A percentile compares a stretch with the other conserved stretches of the same genome.
These are phyloP conservation scores for Pichia exigua DNA, from an alignment of 805 yeast species.

Conservation along the genomic window DNA sequence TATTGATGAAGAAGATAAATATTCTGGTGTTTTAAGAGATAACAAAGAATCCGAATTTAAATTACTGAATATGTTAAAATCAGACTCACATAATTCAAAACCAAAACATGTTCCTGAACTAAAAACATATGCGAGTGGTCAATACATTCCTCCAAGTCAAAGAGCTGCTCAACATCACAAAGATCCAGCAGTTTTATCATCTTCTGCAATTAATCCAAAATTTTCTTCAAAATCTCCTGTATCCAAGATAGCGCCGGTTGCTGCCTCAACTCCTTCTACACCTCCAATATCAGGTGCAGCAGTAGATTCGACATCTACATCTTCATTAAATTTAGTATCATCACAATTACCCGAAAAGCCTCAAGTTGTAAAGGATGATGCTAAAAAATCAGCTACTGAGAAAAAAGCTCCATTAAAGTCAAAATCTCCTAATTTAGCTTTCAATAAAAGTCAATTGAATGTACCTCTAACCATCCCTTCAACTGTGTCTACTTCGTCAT, in stretches of 20 bases:
- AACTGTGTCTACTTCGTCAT: not conserved
- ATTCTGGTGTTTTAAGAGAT: constrained; percentile 80
- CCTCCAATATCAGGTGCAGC: not conserved
- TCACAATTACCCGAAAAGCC: not conserved
- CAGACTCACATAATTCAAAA: not conserved
- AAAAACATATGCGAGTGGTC: constrained; percentile 29
- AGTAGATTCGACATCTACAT: not conserved
- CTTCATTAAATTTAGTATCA: not conserved
- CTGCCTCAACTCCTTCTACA: not conserved
- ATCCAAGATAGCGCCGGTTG: not conserved
- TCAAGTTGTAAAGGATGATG: not conserved
- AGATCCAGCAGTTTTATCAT: constrained; percentile 62
- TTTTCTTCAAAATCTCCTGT: not conserved
- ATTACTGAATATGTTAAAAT: constrained; percentile 22
- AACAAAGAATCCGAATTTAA: constrained; percentile 19
- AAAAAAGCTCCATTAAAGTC: not conserved
- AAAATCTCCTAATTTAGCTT: not conserved
- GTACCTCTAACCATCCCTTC: not conserved
- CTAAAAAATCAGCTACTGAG: not conserved
- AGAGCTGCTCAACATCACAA: constrained; percentile 43
- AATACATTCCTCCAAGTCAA: constrained; percentile 51
- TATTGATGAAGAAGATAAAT: constrained; percentile 91
- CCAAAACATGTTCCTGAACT: constrained; percentile 5
- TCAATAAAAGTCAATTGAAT: not conserved
- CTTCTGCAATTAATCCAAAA: constrained; percentile 26